phyloP scores from a whole-genome alignment of 306 rosid genomes.

The Betula pendula region DNA sequence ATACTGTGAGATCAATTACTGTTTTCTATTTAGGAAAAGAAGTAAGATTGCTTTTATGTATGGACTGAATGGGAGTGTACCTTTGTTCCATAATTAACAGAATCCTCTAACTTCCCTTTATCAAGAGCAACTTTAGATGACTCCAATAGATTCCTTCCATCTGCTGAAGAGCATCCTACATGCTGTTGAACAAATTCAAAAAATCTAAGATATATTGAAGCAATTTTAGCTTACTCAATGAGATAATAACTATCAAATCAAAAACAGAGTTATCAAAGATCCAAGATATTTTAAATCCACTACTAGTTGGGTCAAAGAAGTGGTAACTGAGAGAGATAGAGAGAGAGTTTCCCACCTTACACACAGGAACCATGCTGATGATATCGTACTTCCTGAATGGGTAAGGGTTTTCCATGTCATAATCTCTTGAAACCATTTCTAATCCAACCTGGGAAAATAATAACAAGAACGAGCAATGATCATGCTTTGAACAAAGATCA shows the following conservation, averaged over 20 bases:
- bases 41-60: not conserved
- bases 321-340: not conserved
- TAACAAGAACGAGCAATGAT: constrained; percentile 13
- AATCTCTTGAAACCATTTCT: constrained; percentile 84
- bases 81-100: constrained; percentile 92
- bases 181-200: constrained; percentile 49
- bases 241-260: not conserved
- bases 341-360: constrained; percentile 64
- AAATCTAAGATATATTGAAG: not conserved
- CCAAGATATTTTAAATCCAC: not conserved
- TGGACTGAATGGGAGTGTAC: constrained; percentile 40
- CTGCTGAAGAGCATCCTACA: constrained; percentile 81
- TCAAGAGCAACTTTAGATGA: constrained; percentile 93
- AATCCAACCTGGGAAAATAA: constrained; percentile 66
- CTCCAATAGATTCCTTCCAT: constrained; percentile 89
- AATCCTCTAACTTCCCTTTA: constrained; percentile 97
- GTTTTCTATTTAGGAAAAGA: not conserved
- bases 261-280: constrained; percentile 2
- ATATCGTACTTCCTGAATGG: constrained; percentile 75
- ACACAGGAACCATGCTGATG: constrained; percentile 82
- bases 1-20: constrained; percentile 24
- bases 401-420: constrained; percentile 69
- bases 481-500: constrained; percentile 11
- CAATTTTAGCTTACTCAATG: not conserved
- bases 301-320: constrained; percentile 17